Conservation (phyloP, 2,329 filamentous ascomycete genomes). For the Fusarium luffae region DNA sequence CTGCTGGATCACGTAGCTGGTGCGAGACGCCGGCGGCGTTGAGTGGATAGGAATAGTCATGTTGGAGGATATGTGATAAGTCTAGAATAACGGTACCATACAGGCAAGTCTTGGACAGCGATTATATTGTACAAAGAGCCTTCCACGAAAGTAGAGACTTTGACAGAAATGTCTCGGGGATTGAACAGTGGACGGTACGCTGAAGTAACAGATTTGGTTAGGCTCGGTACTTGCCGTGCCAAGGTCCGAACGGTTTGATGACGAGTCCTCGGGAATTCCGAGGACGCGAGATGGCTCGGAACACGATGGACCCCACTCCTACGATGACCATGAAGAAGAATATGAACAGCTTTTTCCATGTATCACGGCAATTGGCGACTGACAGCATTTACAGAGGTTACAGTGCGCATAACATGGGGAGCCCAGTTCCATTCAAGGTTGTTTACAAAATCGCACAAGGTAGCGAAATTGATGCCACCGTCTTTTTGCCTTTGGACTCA, state of each 20-base stretch:
- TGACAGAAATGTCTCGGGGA: background rate
- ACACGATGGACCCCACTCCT: background rate
- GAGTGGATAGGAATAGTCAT: constrained; percentile 50
- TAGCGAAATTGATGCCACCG: constrained; percentile 1
- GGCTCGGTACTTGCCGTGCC: background rate
- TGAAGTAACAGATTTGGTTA: background rate
- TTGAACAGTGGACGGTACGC: background rate
- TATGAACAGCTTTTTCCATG: background rate
- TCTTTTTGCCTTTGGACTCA: background rate
- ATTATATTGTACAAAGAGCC: background rate
- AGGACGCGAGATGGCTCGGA: constrained; percentile 3
- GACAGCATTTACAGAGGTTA: background rate
- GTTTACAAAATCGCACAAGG: constrained; percentile 3
- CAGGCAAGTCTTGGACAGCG: background rate
- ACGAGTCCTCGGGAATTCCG: constrained; percentile 7
- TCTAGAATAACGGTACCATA: background rate
- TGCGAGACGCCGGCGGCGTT: constrained; percentile 52
- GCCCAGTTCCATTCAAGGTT: background rate
- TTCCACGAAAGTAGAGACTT: background rate
- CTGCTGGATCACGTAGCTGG: constrained; percentile 59
- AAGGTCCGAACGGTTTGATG: background rate
- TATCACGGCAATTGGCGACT: background rate
- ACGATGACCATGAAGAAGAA: background rate
- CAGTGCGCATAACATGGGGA: background rate
- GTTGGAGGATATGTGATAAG: background rate